Evolutionary conservation across 352 stramenopile genomes (phyloP).

Genomic region (Thraustochytrium striatum): DNA sequence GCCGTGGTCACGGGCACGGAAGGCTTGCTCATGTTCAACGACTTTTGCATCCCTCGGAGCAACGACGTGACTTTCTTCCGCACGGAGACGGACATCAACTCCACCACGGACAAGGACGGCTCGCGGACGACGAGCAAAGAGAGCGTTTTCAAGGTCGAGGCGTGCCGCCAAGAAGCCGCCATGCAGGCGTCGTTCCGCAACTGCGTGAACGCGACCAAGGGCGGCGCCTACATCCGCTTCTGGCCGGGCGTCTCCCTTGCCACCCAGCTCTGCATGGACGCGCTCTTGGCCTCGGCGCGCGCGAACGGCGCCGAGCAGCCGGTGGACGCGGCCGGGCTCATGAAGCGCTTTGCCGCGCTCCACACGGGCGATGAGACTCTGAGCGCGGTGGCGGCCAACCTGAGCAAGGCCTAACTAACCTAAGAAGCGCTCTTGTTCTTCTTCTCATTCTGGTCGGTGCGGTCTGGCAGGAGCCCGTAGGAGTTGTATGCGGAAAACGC

Average conservation of each 20-base stretch:
- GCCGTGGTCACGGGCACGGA: conserved; percentile 37
- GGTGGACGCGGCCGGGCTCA: not conserved
- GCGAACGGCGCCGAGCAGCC: not conserved
- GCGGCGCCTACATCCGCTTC: conserved; percentile 1
- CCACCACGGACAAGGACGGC: conserved; percentile 6
- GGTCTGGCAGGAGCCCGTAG: no score
- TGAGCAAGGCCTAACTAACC: no score
- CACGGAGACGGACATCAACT: not conserved
- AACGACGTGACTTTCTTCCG: not conserved
- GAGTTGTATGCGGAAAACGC: no score
- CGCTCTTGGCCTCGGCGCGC: not conserved
- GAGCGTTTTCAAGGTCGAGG: not conserved
- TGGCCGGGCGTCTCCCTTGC: conserved; percentile 33
- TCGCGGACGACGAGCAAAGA: not conserved
- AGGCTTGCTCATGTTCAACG: conserved; percentile 5
- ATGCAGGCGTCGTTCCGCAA: not conserved
- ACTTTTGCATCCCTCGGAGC: conserved; percentile 52
- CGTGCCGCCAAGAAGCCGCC: conserved; percentile 16
- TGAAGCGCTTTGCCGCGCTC: conserved; percentile 11
- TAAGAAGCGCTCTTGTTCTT: no score
- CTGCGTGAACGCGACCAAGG: not conserved
- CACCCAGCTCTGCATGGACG: conserved; percentile 23
- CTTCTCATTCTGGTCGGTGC: no score
- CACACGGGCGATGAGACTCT: no score
- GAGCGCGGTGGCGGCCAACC: no score